These are phyloP conservation scores for Xylariaceae sp. DNA, from an alignment of 2,329 filamentous ascomycete genomes.

Conservation along the genomic window DNA sequence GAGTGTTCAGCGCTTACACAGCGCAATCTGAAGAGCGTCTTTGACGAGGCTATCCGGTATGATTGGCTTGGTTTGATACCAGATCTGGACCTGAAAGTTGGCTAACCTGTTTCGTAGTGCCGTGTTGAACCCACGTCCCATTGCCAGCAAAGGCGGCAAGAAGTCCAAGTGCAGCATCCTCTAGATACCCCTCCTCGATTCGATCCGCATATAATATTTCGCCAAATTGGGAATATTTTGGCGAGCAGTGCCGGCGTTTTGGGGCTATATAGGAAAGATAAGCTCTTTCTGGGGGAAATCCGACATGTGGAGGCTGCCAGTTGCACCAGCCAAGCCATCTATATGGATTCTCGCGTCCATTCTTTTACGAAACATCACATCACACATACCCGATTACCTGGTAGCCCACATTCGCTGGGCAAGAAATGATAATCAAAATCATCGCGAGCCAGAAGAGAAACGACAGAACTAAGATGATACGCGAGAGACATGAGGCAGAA, in stretches of 20 bases:
- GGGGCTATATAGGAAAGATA: conserved; percentile 33
- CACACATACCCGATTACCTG: conserved; percentile 13
- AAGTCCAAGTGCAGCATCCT: conserved; percentile 69
- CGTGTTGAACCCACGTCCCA: conserved; percentile 66
- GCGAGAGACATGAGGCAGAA: conserved; percentile 10
- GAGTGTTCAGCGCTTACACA: conserved; percentile 97
- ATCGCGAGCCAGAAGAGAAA: too few relatives aligned
- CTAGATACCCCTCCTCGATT: conserved; percentile 37
- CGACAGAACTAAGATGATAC: neutral
- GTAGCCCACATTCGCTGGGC: conserved; percentile 5
- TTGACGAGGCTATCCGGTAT: conserved; percentile 97
- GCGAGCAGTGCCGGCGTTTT: conserved; percentile 30
- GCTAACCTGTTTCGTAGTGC: conserved; percentile 48
- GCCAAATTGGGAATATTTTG: conserved; percentile 27
- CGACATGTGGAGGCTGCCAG: conserved; percentile 27
- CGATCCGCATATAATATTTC: conserved; percentile 23
- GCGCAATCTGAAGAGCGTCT: conserved; percentile 95
- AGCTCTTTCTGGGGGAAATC: conserved; percentile 19
- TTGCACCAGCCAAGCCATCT: conserved; percentile 25
- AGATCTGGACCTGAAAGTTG: conserved; percentile 22
- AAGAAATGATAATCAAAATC: conserved; percentile 8
- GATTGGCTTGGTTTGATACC: conserved; percentile 19
- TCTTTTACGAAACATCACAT: conserved; percentile 9
- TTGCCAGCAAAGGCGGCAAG: conserved; percentile 56
- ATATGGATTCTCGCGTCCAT: conserved; percentile 15